Percentiles rank a stretch among this genome's conserved stretches.
These are phyloP conservation scores for Podila horticola DNA, from an alignment of 192 early-diverging fungal species.

Conservation along the genomic window DNA sequence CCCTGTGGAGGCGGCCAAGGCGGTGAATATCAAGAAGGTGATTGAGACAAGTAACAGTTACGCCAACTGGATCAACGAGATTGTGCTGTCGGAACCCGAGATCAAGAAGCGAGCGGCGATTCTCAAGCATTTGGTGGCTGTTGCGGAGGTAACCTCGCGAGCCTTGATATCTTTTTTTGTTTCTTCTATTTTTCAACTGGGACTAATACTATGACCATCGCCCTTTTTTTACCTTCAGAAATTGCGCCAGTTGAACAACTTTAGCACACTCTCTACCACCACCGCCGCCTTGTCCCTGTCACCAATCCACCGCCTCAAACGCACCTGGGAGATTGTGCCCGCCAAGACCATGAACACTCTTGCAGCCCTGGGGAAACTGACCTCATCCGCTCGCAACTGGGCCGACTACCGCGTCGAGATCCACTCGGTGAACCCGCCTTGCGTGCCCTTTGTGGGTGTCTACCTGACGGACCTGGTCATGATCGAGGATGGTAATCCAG, in stretches of 20 bases:
- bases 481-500: constrained; percentile 93
- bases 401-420: constrained; percentile 84
- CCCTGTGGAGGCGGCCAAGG: constrained; percentile 67
- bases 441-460: constrained; percentile 82
- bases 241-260: constrained; percentile 86
- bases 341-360: constrained; percentile 67
- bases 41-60: constrained; percentile 81
- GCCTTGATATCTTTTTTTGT: background rate
- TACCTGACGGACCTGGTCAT: constrained; percentile 95
- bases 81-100: constrained; percentile 86
- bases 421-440: constrained; percentile 85
- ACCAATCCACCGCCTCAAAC: constrained; percentile 87
- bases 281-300: constrained; percentile 91
- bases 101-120: constrained; percentile 79
- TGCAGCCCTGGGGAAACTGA: constrained; percentile 79
- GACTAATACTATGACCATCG: background rate
- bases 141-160: constrained; percentile 66
- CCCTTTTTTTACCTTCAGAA: constrained; percentile 10
- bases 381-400: constrained; percentile 90
- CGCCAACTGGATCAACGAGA: constrained; percentile 82
- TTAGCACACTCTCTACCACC: constrained; percentile 93
- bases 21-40: constrained; percentile 90
- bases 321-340: constrained; percentile 88
- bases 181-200: background rate
- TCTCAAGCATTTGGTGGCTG: constrained; percentile 89